Evolutionary conservation across 495 filamentous ascomycete genomes (phyloP), one percentile per base, ranked within the genome.

Genomic region (Articulospora tetracladia): DNA sequence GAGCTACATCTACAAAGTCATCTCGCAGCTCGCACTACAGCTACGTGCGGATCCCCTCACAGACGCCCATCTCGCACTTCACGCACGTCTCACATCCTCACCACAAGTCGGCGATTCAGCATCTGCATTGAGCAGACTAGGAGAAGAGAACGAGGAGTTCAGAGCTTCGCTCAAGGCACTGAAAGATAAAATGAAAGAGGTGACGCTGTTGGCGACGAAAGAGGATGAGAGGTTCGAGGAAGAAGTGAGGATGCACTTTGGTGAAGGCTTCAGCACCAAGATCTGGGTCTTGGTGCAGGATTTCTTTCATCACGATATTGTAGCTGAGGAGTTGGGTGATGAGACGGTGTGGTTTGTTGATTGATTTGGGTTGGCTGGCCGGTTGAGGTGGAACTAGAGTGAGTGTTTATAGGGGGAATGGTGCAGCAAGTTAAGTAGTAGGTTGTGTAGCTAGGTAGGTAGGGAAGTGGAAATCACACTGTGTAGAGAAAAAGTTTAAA

Each of bases 141-240:
- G 34, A 32, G 48, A 49, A 17, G 41, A 61, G 12, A 55, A 27
- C 22, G 53, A 55, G 36, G 52, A 55, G 24, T 48, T 54, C 34
- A 55, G 49, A 47, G 50, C 20, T 27, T 41, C 34, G 8, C 1
- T 60, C 17, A 30, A 44, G 50, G 17, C 13, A 10, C 19, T 60
- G 24, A 49, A 41, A 20, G 36, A 28, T 26, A 47, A 47, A 24
- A 54, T 60, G 58, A 53, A 60, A 39, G 36, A 44, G 15, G 55
- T 60, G 58, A 44, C 46, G 20, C 12, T 12, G n/a, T 13, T 12
- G n/a, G 56, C 39, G 22, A 28, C 23, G 1, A 25, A 13, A 8
- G 22, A 20, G 17, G 47, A 58, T 30, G 17, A 50, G 44, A 28
- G 23, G 22, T 36, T 58, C 22, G 27, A 26, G n/a, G 3, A 19